phyloP scores from a whole-genome alignment of 1,284 basidiomycete genomes.

The Neolentinus lepideus region DNA sequence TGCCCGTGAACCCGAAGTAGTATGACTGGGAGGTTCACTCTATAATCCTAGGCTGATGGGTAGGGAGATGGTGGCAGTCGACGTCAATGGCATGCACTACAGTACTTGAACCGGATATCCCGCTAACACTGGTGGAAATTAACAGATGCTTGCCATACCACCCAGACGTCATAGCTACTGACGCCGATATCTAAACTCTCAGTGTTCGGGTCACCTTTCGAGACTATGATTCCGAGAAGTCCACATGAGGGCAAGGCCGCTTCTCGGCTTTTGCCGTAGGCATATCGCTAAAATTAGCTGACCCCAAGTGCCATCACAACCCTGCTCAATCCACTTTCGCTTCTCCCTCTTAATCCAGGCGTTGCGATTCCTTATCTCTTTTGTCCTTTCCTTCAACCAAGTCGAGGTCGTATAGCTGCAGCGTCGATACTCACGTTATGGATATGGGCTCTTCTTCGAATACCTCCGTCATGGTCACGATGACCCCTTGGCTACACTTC shows the following conservation, averaged over 20 bases:
- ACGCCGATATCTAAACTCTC: neutral
- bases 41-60: no score
- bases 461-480: conserved; percentile 27
- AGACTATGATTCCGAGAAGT: no score
- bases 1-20: no score
- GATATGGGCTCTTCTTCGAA: conserved; percentile 13
- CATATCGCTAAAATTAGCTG: neutral
- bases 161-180: neutral
- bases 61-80: no score
- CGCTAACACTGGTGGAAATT: no score
- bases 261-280: neutral
- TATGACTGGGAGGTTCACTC: no score
- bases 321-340: neutral
- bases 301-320: neutral
- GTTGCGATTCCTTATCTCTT: neutral
- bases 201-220: neutral
- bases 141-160: no score
- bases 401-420: neutral
- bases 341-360: neutral
- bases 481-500: conserved; percentile 66
- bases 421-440: conserved; percentile 4
- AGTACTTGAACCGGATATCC: no score
- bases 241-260: neutral
- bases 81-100: no score
- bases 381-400: neutral